Conservation (phyloP, 345 rosid species). For the Aquilaria sinensis region DNA sequence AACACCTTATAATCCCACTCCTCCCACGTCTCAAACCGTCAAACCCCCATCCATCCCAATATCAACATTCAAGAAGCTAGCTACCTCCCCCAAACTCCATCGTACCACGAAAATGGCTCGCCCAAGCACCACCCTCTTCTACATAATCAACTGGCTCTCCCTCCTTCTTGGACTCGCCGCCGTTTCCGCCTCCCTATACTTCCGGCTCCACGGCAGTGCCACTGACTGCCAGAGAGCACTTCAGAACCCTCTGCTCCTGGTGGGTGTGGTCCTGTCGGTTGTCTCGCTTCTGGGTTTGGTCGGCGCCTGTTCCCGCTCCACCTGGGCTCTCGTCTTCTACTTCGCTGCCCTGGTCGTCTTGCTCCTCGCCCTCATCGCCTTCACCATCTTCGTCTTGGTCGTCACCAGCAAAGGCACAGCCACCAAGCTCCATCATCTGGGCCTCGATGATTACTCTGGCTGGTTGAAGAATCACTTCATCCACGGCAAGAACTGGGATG, state of each 20-base stretch:
- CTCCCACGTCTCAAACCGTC: too few relatives aligned
- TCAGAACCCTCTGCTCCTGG: conserved; percentile 7
- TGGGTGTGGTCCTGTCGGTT: conserved; percentile 6
- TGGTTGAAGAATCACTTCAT: conserved; percentile 27
- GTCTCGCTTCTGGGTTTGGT: conserved; percentile 23
- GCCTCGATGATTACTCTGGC: neutral
- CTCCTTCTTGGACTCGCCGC: conserved; percentile 16
- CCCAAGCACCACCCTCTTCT: conserved; percentile 12
- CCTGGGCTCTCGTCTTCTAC: conserved; percentile 5
- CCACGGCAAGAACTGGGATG: conserved; percentile 20
- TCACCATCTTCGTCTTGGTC: neutral
- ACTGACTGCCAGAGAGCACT: conserved; percentile 13
- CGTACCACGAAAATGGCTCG: conserved; percentile 15
- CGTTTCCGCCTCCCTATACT: conserved; percentile 9
- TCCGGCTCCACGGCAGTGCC: neutral
- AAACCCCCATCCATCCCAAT: too few relatives aligned
- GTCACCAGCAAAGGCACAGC: conserved; percentile 5
- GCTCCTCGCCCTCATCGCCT: conserved; percentile 8
- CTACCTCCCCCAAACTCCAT: neutral
- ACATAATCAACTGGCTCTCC: conserved; percentile 12
- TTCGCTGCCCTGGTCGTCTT: conserved; percentile 9
- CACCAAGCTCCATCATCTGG: too few relatives aligned
- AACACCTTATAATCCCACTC: too few relatives aligned
- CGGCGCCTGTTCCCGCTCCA: conserved; percentile 11
- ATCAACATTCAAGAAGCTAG: too few relatives aligned